Evolutionary conservation across 2,329 filamentous ascomycete species (phyloP), one percentile per base, ranked within the genome.

Genomic region (Alternaria incomplexa): DNA sequence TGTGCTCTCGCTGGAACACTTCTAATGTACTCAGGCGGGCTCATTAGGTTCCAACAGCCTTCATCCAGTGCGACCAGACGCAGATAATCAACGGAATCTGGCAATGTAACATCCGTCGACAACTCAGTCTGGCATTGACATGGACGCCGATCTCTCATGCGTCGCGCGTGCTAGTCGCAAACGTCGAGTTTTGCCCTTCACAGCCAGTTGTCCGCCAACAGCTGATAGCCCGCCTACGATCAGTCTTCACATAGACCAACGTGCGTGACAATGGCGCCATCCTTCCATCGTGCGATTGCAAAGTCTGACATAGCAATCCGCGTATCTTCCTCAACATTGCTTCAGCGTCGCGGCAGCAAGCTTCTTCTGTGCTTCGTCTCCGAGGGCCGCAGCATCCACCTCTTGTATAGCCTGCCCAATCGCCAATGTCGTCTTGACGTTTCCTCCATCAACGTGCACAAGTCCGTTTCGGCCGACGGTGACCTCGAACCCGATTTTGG

Each of bases 381-480:
- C 85, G 66, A 93, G 80, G 3, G 82, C 83, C 57, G 86, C 85
- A 73, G 90, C 86, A 77, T 98, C 94, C n/a, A 90, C 91, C 76
- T 92, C 88, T 72, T 87, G 86, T 51, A 99, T 83, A 46, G 93
- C 92, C 70, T 88, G 88, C 1, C 94, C 95, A 59, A 98, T 91
- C 1, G 89, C 86, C 65, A 97, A 83, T 8, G 93, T 90, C 30
- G 89, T 89, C 81, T 87, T 91, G 40, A 90, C 82, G 65, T 85
- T 91, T 26, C 91, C 91, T 69, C 91, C 93, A 75, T 95, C 90
- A 13, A 98, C 91, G 93, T 96, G 98, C 22, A 98, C 87, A 78
- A 89, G 90, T 44, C 96, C 96, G 79, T 99, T 99, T 74, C 93
- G 88, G 17, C 96, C 96, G 9, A 97, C 92, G 0, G 95, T 95